A percentile compares a stretch with the other conserved stretches of the same genome.
Conservation (phyloP, 345 rosid species). For the Salix udensis region DNA sequence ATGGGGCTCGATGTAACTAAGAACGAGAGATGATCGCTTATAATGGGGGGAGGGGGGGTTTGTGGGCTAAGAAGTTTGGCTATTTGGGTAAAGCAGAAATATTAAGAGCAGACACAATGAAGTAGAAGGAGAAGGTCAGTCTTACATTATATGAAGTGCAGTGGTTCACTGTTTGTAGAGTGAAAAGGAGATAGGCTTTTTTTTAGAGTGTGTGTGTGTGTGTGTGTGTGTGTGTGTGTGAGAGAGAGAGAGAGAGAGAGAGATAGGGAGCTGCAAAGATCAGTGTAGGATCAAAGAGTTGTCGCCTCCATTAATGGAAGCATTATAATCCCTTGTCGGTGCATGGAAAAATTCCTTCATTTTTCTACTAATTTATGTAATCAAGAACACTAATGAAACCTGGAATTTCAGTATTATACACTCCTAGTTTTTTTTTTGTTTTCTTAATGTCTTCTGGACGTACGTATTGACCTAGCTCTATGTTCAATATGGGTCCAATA, state of each 20-base stretch:
- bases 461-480: slow-evolving; percentile 8
- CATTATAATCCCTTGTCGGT: slow-evolving; percentile 74
- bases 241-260: slow-evolving; percentile 30
- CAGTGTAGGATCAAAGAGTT: slow-evolving; percentile 67
- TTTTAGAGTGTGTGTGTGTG: neutral
- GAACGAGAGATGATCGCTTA: neutral
- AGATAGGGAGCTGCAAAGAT: slow-evolving; percentile 55
- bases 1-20: neutral
- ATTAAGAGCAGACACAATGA: neutral
- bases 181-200: slow-evolving; percentile 13
- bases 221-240: neutral
- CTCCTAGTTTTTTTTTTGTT: neutral
- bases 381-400: neutral
- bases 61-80: neutral
- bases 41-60: neutral
- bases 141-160: slow-evolving; percentile 32
- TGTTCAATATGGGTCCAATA: slow-evolving; percentile 21
- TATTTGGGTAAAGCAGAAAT: neutral
- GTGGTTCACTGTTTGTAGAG: slow-evolving; percentile 37
- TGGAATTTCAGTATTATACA: neutral
- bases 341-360: slow-evolving; percentile 14
- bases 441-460: neutral
- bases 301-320: slow-evolving; percentile 88
- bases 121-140: slow-evolving; percentile 10
- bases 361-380: neutral